Conservation (phyloP, 768 basidiomycete genomes). For the Ramaria rubella region DNA sequence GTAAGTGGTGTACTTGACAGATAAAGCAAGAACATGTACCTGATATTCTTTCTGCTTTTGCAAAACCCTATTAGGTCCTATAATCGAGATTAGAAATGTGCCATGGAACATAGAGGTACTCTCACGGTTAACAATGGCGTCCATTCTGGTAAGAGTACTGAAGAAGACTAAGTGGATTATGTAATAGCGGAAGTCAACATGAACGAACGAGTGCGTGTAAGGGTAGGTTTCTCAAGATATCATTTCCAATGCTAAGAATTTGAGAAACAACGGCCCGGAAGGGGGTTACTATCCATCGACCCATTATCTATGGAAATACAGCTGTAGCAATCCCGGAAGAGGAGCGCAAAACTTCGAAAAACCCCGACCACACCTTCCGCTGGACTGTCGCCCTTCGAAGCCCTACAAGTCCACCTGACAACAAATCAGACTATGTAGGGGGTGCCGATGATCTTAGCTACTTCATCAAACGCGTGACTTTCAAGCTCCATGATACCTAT, state of each 20-base stretch:
- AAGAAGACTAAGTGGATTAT: constrained; percentile 24
- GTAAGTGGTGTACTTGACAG: constrained; percentile 6
- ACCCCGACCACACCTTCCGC: constrained; percentile 82
- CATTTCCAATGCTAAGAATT: background rate
- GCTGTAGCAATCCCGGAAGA: constrained; percentile 69
- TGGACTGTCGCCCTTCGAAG: constrained; percentile 97
- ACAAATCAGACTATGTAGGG: constrained; percentile 62
- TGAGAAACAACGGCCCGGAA: constrained; percentile 24
- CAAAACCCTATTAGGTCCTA: constrained; percentile 58
- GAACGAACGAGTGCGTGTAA: constrained; percentile 72
- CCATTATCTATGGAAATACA: constrained; percentile 94
- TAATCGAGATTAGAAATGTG: constrained; percentile 6
- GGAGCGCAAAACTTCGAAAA: constrained; percentile 52
- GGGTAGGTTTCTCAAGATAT: constrained; percentile 43
- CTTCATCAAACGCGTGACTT: constrained; percentile 92
- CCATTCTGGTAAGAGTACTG: constrained; percentile 48
- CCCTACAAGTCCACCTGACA: constrained; percentile 66
- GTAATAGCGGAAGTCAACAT: constrained; percentile 33
- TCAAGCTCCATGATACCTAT: constrained; percentile 97
- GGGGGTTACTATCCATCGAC: constrained; percentile 84
- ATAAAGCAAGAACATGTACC: constrained; percentile 34
- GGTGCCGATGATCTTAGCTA: constrained; percentile 87
- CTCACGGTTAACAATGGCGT: constrained; percentile 62
- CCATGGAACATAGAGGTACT: background rate
- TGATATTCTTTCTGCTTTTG: constrained; percentile 64